Percentiles rank a stretch among this genome's conserved stretches.
Evolutionary conservation across 164 flowering plant genomes (phyloP).

Genomic region (Nymphaea thermarum): DNA sequence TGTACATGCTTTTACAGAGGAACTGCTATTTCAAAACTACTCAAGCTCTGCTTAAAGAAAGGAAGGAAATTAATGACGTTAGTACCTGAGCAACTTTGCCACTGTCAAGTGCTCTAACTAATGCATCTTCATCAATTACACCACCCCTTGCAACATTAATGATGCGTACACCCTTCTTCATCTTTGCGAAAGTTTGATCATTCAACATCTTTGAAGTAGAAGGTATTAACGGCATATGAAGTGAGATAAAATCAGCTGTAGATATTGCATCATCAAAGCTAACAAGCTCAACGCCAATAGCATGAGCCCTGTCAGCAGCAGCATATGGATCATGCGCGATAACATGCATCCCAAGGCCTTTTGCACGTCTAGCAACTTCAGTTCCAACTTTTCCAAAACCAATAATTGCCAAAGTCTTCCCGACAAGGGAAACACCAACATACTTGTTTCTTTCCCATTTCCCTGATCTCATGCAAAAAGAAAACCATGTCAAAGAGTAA

Average conservation of each 20-base stretch:
- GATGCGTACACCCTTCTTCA: constrained; percentile 79
- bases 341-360: constrained; percentile 85
- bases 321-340: constrained; percentile 88
- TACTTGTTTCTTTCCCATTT: constrained; percentile 73
- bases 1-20: no score
- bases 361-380: constrained; percentile 79
- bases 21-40: neutral
- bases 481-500: no score
- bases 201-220: constrained; percentile 67
- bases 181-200: constrained; percentile 68
- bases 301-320: constrained; percentile 82
- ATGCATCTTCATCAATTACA: constrained; percentile 83
- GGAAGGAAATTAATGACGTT: neutral
- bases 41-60: neutral
- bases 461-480: constrained; percentile 20
- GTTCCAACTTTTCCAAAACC: constrained; percentile 88
- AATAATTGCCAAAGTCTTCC: constrained; percentile 73
- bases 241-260: constrained; percentile 70
- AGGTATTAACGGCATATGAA: constrained; percentile 85
- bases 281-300: constrained; percentile 76
- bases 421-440: constrained; percentile 85
- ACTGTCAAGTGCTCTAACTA: constrained; percentile 65
- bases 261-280: constrained; percentile 64
- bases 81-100: constrained; percentile 77
- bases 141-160: constrained; percentile 92